Evolutionary conservation across 2,329 filamentous ascomycete species (phyloP), one percentile per base, ranked within the genome.

Genomic region (Zymoseptoria pseudotritici): DNA sequence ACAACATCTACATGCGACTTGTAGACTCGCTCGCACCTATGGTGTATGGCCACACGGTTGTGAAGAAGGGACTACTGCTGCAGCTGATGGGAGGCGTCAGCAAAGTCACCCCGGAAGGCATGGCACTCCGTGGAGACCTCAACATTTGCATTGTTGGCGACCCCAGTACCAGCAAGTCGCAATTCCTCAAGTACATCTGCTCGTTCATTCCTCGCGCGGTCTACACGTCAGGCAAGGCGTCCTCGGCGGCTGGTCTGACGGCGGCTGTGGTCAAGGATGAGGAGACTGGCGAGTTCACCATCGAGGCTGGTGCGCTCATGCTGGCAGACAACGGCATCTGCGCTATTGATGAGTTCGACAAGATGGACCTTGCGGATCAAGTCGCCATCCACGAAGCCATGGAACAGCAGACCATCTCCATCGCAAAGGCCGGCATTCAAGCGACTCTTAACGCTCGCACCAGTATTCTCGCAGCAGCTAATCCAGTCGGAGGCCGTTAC

Each of bases 301-400:
- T 99, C 68, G 94, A 99, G 78, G 94, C 94, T 6, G 94, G 94
- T 78, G 94, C 94, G 11, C 85, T 99, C 60, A 97, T 99, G 94
- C 80, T 99, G 62, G 94, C 94, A 21, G 85, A 97, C 71, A 97
- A 96, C 67, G 94, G 94, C 57, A 95, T 97, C 69, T 99, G 94
- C 75, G 92, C 91, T 61, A 99, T 99, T 73, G 94, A 99, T 72
- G 94, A 99, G 74, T 99, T 99, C 69, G 94, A 99, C 84, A 99
- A 99, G 80, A 99, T 99, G 94, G 94, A 99, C 70, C 89, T 99
- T 63, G 86, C 80, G 56, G 94, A 99, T 74, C 94, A 99, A 78
- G 94, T 99, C 58, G 94, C 94, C 66, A 99, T 99, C 71, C 94
- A 99, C 83, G 94, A 99, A 85, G 94, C 94, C 61, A 99, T 99